Evolutionary conservation across 306 rosid species (phyloP).

Genomic region (Hippophae tibetana): DNA sequence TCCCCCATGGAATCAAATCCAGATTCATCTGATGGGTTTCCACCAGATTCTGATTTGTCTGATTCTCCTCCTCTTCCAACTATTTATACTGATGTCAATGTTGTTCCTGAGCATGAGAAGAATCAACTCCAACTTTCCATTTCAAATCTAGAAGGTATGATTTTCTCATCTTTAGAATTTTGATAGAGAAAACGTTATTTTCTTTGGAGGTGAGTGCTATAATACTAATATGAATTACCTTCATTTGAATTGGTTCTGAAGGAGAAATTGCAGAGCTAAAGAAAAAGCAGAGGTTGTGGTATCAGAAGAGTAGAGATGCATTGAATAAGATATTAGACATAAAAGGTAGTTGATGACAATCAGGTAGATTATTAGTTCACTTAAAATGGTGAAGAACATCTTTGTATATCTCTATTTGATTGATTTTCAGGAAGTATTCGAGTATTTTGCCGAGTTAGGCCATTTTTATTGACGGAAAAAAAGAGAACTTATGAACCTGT

Average conservation of each 20-base stretch:
- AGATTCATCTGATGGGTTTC: conserved; percentile 42
- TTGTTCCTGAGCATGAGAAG: conserved; percentile 69
- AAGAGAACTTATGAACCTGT: conserved; percentile 43
- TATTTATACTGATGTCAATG: conserved; percentile 58
- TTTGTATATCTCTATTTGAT: conserved; percentile 5
- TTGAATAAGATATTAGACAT: conserved; percentile 78
- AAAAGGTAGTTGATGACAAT: conserved; percentile 48
- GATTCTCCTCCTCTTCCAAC: conserved; percentile 38
- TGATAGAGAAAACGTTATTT: not conserved
- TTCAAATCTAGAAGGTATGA: conserved; percentile 55
- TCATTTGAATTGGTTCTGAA: conserved; percentile 25
- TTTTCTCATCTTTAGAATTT: not conserved
- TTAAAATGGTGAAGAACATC: not conserved
- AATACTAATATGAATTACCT: conserved; percentile 2
- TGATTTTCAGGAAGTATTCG: conserved; percentile 68
- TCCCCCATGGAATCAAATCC: conserved; percentile 38
- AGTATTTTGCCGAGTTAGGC: conserved; percentile 80
- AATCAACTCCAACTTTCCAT: conserved; percentile 42
- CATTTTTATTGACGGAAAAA: conserved; percentile 34
- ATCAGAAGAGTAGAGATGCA: conserved; percentile 60
- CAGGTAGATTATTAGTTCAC: not conserved
- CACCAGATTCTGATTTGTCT: conserved; percentile 11
- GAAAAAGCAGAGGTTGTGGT: conserved; percentile 32
- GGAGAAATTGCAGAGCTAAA: conserved; percentile 65
- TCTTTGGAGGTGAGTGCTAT: conserved; percentile 2